These are phyloP conservation scores for Aegilops umbellulata DNA, from an alignment of 176 grass and related monocot species.

Conservation along the genomic window DNA sequence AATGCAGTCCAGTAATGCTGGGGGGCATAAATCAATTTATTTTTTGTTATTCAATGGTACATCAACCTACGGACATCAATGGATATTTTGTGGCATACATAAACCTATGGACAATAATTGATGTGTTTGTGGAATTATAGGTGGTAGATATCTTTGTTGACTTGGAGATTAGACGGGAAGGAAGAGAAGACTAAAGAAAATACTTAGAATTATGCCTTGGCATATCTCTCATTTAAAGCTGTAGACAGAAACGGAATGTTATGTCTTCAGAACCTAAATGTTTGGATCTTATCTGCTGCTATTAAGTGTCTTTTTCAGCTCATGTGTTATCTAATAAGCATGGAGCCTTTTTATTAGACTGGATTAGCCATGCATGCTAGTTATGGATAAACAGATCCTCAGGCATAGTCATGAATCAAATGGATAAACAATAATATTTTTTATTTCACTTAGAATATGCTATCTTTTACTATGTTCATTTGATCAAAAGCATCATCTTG, in stretches of 20 bases:
- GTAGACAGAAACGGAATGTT: not conserved
- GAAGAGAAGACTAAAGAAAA: not conserved
- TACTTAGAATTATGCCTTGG: not conserved
- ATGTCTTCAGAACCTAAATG: not conserved
- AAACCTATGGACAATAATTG: not conserved
- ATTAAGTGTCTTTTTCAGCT: not conserved
- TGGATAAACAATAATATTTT: not conserved
- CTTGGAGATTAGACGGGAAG: not conserved
- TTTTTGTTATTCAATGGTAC: slow-evolving; percentile 7
- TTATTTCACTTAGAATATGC: not conserved
- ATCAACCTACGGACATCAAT: not conserved
- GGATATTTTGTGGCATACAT: not conserved
- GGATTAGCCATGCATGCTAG: too few relatives aligned
- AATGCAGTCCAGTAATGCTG: not conserved
- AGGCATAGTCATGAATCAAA: not conserved
- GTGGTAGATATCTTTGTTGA: not conserved
- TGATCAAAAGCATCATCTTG: not conserved
- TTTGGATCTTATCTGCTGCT: not conserved
- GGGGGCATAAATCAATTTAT: not conserved
- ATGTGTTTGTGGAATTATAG: not conserved
- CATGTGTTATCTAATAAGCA: not conserved
- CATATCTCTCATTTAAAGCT: not conserved
- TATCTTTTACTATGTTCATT: slow-evolving; percentile 1
- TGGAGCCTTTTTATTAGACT: not conserved
- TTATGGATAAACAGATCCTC: not conserved